Base-by-base conservation (phyloP, 352 stramenopile species). In the Sclerospora graminicola region DNA sequence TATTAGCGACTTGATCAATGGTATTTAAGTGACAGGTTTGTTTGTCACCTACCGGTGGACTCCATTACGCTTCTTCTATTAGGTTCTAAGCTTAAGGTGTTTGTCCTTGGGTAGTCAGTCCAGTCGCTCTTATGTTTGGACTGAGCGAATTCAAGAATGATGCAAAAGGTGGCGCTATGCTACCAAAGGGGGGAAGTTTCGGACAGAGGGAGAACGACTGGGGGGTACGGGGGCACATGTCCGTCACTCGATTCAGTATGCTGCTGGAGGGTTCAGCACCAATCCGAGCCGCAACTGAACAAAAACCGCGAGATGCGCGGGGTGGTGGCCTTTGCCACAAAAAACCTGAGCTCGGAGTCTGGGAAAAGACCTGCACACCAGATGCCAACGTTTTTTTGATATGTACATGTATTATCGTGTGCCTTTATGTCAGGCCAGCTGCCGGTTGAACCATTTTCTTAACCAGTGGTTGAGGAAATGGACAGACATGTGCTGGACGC, bases 211-310 rank as follows among this genome's bases (percentile, higher is more conserved):
- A 56, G 45, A 7, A 34, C 19, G 33, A 18, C 28, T 34, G 24
- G 48, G 35, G 43, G 40, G 13, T 23, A 48, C 38, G 19, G 30
- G 35, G 48, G 36, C 36, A 54, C 34, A 51, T 26, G 21, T 26
- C 21, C 49, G 48, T 63, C 54, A 59, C 31, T 39, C 51, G 42
- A 53, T 64, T 54, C 52, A 61, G 47, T 40, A 41, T 51, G 40
- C 36, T 30, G 26, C 23, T 34, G 41, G 18, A 51, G 52, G 48
- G 47, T 69, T 69, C 60, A 69, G 60, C 48, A 66, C 50, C 47
- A 58, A 59, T 66, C 52, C 33, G 50, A 57, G 45, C 42, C 33
- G 45, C 46, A 57, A 52, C 28, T 50, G 57, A 48, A 60, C 48
- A 60, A 60, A 66, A 52, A 60, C 48, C 24, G 28, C 45, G 27